These are phyloP conservation scores for Komagataella mondaviorum DNA, from an alignment of 805 yeast species.

Conservation along the genomic window DNA sequence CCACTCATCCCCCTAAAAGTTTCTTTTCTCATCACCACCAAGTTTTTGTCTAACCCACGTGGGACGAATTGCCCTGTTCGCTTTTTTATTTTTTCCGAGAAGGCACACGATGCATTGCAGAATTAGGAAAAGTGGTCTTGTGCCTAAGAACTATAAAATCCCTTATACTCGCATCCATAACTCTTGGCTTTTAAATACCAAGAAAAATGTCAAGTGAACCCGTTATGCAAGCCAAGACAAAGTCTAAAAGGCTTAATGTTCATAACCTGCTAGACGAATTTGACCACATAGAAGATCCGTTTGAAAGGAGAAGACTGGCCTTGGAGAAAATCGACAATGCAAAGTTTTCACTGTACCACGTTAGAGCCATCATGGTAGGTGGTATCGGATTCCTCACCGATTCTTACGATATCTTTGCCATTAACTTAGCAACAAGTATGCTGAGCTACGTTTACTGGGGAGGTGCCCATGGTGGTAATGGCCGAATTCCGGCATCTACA, in stretches of 20 bases:
- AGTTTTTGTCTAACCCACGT: not conserved
- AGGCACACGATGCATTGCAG: not conserved
- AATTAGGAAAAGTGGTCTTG: not conserved
- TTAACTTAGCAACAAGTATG: slow-evolving; percentile 73
- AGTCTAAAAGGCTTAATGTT: slow-evolving; percentile 14
- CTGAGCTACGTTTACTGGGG: slow-evolving; percentile 66
- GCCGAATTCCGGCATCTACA: slow-evolving; percentile 54
- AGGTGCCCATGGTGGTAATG: slow-evolving; percentile 20
- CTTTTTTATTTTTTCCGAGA: not conserved
- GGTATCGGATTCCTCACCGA: slow-evolving; percentile 93
- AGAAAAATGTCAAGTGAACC: not conserved
- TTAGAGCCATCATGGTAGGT: slow-evolving; percentile 73
- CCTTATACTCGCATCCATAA: not conserved
- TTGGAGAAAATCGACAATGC: slow-evolving; percentile 75
- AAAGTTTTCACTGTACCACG: slow-evolving; percentile 69
- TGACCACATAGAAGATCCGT: slow-evolving; percentile 72
- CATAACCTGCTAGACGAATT: slow-evolving; percentile 72
- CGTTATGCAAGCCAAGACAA: not conserved
- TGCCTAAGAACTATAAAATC: not conserved
- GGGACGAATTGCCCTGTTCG: not conserved
- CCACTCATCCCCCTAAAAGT: not conserved
- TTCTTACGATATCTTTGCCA: slow-evolving; percentile 86
- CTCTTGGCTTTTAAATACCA: not conserved
- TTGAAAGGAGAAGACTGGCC: slow-evolving; percentile 79
- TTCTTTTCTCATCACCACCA: not conserved